phyloP scores from a whole-genome alignment of 768 basidiomycete genomes.

The Suillus lakei region DNA sequence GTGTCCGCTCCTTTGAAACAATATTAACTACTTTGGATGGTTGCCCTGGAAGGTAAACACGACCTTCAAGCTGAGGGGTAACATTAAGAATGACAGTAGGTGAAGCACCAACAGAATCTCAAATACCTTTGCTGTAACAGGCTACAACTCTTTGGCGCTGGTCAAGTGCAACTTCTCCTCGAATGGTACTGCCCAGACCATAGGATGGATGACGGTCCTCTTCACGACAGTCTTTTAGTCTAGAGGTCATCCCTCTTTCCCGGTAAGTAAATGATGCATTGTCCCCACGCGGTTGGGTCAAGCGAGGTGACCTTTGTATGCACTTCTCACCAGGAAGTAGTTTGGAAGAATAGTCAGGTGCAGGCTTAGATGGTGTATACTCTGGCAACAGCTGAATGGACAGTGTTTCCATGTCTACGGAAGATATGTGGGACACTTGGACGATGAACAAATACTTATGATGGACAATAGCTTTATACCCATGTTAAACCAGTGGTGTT shows the following conservation, averaged over 20 bases:
- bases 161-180: constrained; percentile 32
- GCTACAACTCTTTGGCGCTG: constrained; percentile 32
- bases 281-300: constrained; percentile 14
- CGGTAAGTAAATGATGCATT: constrained; percentile 35
- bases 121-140: constrained; percentile 34
- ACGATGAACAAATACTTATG: background rate
- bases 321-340: constrained; percentile 56
- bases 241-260: constrained; percentile 35
- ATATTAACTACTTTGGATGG: constrained; percentile 18
- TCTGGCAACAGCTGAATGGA: constrained; percentile 43
- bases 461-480: background rate
- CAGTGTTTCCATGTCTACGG: constrained; percentile 4
- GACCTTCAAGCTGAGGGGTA: constrained; percentile 29
- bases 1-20: constrained; percentile 27
- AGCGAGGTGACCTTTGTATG: constrained; percentile 51
- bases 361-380: constrained; percentile 58
- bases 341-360: constrained; percentile 62
- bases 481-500: constrained; percentile 3
- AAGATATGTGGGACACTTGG: background rate
- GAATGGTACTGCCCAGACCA: constrained; percentile 33
- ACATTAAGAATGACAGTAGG: background rate
- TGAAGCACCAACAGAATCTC: background rate
- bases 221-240: constrained; percentile 35
- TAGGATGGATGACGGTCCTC: constrained; percentile 33
- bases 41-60: constrained; percentile 22